Evolutionary conservation across 2,329 filamentous ascomycete genomes (phyloP).

Genomic region (Leptographium wingfieldii): DNA sequence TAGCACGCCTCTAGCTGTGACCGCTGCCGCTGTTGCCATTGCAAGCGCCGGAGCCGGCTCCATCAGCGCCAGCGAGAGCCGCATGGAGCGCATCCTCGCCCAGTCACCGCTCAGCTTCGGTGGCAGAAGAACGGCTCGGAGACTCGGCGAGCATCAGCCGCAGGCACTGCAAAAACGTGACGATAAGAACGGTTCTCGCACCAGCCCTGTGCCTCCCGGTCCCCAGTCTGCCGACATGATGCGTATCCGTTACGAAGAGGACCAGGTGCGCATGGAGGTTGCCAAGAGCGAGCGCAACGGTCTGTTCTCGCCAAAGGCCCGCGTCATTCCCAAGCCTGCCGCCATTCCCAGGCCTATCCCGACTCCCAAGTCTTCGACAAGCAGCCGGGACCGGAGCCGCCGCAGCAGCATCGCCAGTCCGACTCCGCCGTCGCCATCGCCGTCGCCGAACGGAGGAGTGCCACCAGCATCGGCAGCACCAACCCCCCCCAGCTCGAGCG

Average conservation of each 20-base stretch:
- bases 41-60: neutral
- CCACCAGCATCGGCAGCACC: neutral
- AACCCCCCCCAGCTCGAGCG: neutral
- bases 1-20: neutral
- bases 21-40: neutral
- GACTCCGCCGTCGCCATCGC: conserved; percentile 9
- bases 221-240: conserved; percentile 17
- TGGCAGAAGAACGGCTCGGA: conserved; percentile 11
- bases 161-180: neutral
- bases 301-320: conserved; percentile 23
- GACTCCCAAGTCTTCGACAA: conserved; percentile 24
- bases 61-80: conserved; percentile 9
- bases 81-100: conserved; percentile 13
- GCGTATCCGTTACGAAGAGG: conserved; percentile 16
- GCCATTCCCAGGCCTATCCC: conserved; percentile 14
- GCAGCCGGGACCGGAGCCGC: conserved; percentile 19
- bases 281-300: conserved; percentile 15
- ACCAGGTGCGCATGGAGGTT: conserved; percentile 15
- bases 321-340: conserved; percentile 22
- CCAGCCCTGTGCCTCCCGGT: neutral
- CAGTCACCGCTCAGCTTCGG: conserved; percentile 15
- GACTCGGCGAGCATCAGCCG: conserved; percentile 5
- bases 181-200: neutral
- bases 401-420: conserved; percentile 24
- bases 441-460: neutral